Evolutionary conservation across 192 early-diverging fungal species (phyloP).

Genomic region (Coemansia sp.): DNA sequence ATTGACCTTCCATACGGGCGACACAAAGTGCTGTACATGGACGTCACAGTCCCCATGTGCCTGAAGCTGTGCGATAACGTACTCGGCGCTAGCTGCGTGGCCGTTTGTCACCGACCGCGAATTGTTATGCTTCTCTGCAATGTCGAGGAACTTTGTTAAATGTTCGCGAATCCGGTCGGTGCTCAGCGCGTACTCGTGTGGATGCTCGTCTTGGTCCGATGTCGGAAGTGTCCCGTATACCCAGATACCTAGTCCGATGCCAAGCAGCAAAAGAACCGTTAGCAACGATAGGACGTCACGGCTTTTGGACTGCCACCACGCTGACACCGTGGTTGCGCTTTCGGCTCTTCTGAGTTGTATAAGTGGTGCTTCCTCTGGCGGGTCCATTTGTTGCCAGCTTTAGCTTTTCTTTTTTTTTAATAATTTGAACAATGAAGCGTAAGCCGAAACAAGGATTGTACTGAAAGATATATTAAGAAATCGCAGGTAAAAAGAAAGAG

Average conservation of each 20-base stretch:
- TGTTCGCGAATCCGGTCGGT: constrained; percentile 35
- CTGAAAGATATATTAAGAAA: too few relatives aligned
- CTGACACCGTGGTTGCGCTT: neutral
- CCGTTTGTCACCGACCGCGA: constrained; percentile 48
- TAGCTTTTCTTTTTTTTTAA: neutral
- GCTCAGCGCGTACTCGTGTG: constrained; percentile 46
- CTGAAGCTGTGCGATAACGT: constrained; percentile 34
- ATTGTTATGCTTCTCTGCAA: constrained; percentile 39
- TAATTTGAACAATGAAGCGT: neutral
- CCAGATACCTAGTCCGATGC: constrained; percentile 42
- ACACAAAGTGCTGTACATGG: constrained; percentile 41
- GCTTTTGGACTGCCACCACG: constrained; percentile 34
- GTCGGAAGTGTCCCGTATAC: constrained; percentile 51
- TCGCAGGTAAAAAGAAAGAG: neutral
- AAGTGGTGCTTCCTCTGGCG: constrained; percentile 6
- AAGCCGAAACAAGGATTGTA: too few relatives aligned
- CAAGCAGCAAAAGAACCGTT: constrained; percentile 35
- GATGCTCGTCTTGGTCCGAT: constrained; percentile 43
- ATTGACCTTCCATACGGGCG: constrained; percentile 43
- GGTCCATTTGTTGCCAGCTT: neutral
- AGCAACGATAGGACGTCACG: constrained; percentile 28
- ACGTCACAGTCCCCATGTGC: constrained; percentile 35
- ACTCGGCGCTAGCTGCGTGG: constrained; percentile 43
- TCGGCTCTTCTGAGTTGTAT: constrained; percentile 4
- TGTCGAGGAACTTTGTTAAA: constrained; percentile 32